Evolutionary conservation across 78 protist species (phyloP), one percentile per base, ranked within the genome.

Genomic region (Dictyostelium firmibasis): DNA sequence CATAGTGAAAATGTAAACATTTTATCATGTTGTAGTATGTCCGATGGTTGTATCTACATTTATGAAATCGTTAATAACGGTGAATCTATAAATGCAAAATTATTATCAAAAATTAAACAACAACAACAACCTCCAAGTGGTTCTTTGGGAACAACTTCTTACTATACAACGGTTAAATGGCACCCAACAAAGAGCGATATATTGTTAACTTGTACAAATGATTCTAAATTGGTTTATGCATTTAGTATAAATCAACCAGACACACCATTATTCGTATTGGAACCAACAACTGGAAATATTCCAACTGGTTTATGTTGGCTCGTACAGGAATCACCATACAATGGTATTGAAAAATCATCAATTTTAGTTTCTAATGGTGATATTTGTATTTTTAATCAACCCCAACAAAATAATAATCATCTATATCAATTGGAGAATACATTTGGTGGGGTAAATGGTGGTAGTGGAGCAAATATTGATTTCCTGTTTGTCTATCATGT

Each of bases 1-100:
- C 77, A 79, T n/a, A 81, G 64, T 64, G 94, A 89, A 31, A 29
- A 64, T 43, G 69, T 81, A 27, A 62, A 89, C 57, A 23, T 78
- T 16, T 27, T 89, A 5, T 60, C 94, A 20, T 60, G 78, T 38
- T 41, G 81, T 25, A 47, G 83, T 25, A 10, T 8, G 33, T 50
- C 50, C 2, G 74, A 69, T 25, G 86, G 86, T 18, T 18, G 23
- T 16, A 31, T 89, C 27, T 89, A 81, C 44, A 43, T 89, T 29
- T 89, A 64, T 60, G 82, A 81, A 7, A 81, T 89, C 14, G 6
- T 27, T 14, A 50, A 60, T 18, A 57, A 29, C 23, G 43, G 29
- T 29, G 50, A 50, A 29, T 20, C 41, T 16, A 23, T 41, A 20
- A 29, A 35, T 25, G 31, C 75, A 23, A 50, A 57, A 82, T 33